Percentiles rank a stretch among this genome's conserved stretches.
Conservation (phyloP, 768 basidiomycete genomes). For the Rhodotorula paludigena region DNA sequence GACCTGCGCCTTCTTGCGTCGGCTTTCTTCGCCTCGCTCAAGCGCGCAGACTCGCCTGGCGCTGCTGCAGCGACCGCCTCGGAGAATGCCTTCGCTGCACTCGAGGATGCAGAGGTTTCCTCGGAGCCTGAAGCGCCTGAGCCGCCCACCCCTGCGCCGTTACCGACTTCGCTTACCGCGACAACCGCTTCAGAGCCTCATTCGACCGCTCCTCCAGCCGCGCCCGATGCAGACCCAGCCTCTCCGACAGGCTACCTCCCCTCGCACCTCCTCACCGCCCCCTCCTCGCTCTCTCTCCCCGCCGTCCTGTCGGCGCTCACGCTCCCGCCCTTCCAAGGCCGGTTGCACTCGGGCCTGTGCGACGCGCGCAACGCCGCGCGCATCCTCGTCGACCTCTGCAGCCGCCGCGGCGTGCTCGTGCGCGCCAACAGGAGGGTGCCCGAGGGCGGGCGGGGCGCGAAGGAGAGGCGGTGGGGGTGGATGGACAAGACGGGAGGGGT, state of each 20-base stretch:
- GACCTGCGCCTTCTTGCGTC: conserved; percentile 58
- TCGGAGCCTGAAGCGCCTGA: background rate
- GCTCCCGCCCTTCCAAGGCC: conserved; percentile 71
- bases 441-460: conserved; percentile 25
- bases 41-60: no score
- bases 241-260: conserved; percentile 4
- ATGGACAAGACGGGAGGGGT: conserved; percentile 19
- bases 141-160: background rate
- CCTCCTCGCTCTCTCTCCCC: conserved; percentile 59
- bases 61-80: no score
- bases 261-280: conserved; percentile 19
- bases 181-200: background rate
- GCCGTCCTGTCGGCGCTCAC: conserved; percentile 70
- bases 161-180: background rate
- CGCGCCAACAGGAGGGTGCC: conserved; percentile 36
- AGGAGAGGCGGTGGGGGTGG: conserved; percentile 35
- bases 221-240: background rate
- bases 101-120: background rate
- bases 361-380: conserved; percentile 85
- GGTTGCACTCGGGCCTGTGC: conserved; percentile 82
- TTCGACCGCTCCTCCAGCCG: background rate
- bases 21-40: conserved; percentile 19
- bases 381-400: conserved; percentile 71
- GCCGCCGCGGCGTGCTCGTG: conserved; percentile 42
- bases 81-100: no score